Conservation (phyloP, 2,329 filamentous ascomycete species). For the Paracoccidioides brasiliensis region DNA sequence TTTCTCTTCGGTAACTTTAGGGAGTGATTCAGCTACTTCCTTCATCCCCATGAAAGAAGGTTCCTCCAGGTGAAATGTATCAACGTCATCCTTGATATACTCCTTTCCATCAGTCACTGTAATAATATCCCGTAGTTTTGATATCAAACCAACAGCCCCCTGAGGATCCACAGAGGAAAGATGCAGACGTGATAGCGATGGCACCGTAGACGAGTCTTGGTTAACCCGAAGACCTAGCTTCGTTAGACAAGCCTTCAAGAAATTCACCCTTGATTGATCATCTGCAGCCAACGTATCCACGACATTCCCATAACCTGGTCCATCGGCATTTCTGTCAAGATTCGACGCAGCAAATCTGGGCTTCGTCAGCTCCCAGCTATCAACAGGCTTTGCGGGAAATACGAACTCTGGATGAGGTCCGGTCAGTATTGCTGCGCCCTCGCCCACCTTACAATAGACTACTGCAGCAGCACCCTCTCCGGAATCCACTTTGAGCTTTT, state of each 20-base stretch:
- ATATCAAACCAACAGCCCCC: conserved; percentile 53
- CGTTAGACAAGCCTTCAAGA: conserved; percentile 63
- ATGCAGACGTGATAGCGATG: conserved; percentile 70
- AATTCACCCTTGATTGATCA: conserved; percentile 56
- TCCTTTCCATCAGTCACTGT: conserved; percentile 52
- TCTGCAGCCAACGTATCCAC: conserved; percentile 55
- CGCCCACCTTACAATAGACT: conserved; percentile 69
- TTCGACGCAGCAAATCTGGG: conserved; percentile 69
- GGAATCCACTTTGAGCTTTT: conserved; percentile 61
- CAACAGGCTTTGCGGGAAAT: conserved; percentile 6
- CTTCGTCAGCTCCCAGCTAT: conserved; percentile 15
- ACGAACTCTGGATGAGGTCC: conserved; percentile 85
- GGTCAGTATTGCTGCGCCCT: conserved; percentile 66
- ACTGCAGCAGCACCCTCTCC: conserved; percentile 64
- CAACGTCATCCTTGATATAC: conserved; percentile 66
- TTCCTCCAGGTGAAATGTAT: conserved; percentile 67
- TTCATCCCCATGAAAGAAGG: conserved; percentile 48
- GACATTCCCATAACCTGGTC: conserved; percentile 57
- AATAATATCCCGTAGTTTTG: conserved; percentile 52
- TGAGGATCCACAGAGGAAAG: conserved; percentile 56
- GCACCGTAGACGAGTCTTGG: conserved; percentile 54
- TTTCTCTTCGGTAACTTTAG: conserved; percentile 24
- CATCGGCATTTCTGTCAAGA: conserved; percentile 52
- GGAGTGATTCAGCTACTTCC: conserved; percentile 42
- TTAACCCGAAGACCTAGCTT: conserved; percentile 75